Percentiles rank a stretch among this genome's conserved stretches.
Conservation (phyloP, 2,329 filamentous ascomycete genomes). For the Penicillium thymicola region DNA sequence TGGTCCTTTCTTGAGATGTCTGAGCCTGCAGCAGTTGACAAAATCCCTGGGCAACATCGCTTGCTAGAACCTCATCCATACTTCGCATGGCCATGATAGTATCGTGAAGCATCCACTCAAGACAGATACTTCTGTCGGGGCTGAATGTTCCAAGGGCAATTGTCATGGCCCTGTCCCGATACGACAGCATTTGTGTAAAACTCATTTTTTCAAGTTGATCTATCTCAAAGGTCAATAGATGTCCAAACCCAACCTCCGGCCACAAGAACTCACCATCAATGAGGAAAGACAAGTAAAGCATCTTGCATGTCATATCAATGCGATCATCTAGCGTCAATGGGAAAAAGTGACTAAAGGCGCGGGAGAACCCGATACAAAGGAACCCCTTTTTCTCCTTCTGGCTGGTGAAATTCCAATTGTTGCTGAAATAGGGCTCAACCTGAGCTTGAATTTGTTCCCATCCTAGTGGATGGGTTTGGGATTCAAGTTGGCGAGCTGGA, state of each 20-base stretch:
- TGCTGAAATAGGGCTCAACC: slow-evolving; percentile 16
- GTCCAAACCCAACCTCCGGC: no score
- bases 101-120: slow-evolving; percentile 19
- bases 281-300: slow-evolving; percentile 17
- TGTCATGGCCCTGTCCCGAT: slow-evolving; percentile 11
- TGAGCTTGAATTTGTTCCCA: slow-evolving; percentile 14
- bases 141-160: slow-evolving; percentile 6
- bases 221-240: slow-evolving; percentile 2
- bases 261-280: slow-evolving; percentile 14
- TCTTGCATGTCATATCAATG: slow-evolving; percentile 13
- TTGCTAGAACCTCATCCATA: slow-evolving; percentile 10
- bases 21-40: slow-evolving; percentile 15
- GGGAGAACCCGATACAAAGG: slow-evolving; percentile 15
- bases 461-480: slow-evolving; percentile 13
- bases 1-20: slow-evolving; percentile 11
- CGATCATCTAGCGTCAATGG: slow-evolving; percentile 15
- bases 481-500: slow-evolving; percentile 9
- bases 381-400: slow-evolving; percentile 15
- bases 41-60: slow-evolving; percentile 15
- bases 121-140: slow-evolving; percentile 4
- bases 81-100: slow-evolving; percentile 11
- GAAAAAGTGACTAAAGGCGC: slow-evolving; percentile 15
- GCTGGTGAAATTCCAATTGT: slow-evolving; percentile 16
- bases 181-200: slow-evolving; percentile 13
- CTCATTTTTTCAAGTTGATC: slow-evolving; percentile 22